Evolutionary conservation across 1,284 basidiomycete genomes (phyloP).

Genomic region (Moesziomyces sp.): DNA sequence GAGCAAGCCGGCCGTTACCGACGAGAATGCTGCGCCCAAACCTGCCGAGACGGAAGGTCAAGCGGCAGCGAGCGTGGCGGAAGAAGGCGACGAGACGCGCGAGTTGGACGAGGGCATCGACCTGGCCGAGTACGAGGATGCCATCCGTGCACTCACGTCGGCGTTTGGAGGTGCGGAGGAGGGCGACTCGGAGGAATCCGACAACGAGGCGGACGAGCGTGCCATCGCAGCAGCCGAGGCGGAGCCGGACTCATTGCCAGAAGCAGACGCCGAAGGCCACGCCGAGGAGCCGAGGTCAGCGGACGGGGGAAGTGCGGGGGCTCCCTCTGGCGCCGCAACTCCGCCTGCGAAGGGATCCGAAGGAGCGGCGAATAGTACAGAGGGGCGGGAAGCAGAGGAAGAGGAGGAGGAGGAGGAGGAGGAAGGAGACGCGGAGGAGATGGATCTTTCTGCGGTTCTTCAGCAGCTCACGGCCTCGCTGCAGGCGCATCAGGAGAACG

Average conservation of each 20-base stretch:
- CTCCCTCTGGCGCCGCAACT: neutral
- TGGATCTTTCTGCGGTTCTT: constrained; percentile 47
- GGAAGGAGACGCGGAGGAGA: constrained; percentile 31
- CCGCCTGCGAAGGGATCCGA: neutral
- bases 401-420: constrained; percentile 12
- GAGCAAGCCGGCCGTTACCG: constrained; percentile 1
- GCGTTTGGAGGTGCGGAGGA: constrained; percentile 47
- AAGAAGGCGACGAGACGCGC: constrained; percentile 7
- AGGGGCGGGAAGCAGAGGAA: constrained; percentile 22
- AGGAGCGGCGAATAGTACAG: constrained; percentile 6
- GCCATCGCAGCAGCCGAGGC: constrained; percentile 59
- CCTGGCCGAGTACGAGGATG: constrained; percentile 56
- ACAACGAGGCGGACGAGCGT: constrained; percentile 56
- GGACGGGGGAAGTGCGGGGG: neutral
- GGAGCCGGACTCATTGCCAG: constrained; percentile 37
- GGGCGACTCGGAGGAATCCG: constrained; percentile 40
- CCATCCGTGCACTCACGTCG: constrained; percentile 55
- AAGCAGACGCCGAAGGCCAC: neutral
- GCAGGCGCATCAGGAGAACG: constrained; percentile 35
- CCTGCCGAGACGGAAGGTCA: constrained; percentile 3
- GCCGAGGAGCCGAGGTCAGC: neutral
- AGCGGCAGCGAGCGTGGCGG: neutral
- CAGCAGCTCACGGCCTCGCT: constrained; percentile 57
- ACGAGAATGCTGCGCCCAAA: constrained; percentile 9
- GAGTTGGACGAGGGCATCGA: constrained; percentile 49